Evolutionary conservation across 108 stramenopile species (phyloP).

Genomic region (Skeletonema potamos): DNA sequence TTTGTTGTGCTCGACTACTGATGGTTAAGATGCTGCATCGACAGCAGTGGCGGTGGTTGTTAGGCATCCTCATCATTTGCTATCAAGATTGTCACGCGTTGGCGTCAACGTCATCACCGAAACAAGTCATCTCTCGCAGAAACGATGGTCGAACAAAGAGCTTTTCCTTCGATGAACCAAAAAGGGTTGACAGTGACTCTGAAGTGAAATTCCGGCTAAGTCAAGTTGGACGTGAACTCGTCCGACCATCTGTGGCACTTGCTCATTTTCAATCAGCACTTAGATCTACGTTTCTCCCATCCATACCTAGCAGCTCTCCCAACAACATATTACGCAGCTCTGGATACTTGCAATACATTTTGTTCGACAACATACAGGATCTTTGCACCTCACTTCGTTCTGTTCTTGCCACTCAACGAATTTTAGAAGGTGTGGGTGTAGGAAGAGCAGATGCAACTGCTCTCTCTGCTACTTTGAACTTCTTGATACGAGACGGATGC

Average conservation of each 20-base stretch:
- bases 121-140: conserved; percentile 26
- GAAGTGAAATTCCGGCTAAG: neutral
- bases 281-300: conserved; percentile 48
- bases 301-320: conserved; percentile 1
- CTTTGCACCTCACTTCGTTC: conserved; percentile 73
- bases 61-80: neutral
- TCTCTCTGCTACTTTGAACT: conserved; percentile 74
- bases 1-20: no score
- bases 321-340: conserved; percentile 5
- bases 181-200: neutral
- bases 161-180: conserved; percentile 18
- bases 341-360: conserved; percentile 65
- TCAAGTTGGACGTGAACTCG: neutral
- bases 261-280: conserved; percentile 30
- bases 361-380: conserved; percentile 74
- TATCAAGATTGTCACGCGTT: neutral
- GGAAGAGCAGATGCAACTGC: conserved; percentile 80
- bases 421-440: conserved; percentile 84
- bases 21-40: no score
- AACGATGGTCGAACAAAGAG: conserved; percentile 20
- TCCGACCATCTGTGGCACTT: neutral
- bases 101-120: neutral
- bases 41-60: neutral
- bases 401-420: conserved; percentile 73
- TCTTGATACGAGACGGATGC: conserved; percentile 80